Base-by-base conservation (phyloP, 148 eudicot genomes). In the Chenopodium formosanum region DNA sequence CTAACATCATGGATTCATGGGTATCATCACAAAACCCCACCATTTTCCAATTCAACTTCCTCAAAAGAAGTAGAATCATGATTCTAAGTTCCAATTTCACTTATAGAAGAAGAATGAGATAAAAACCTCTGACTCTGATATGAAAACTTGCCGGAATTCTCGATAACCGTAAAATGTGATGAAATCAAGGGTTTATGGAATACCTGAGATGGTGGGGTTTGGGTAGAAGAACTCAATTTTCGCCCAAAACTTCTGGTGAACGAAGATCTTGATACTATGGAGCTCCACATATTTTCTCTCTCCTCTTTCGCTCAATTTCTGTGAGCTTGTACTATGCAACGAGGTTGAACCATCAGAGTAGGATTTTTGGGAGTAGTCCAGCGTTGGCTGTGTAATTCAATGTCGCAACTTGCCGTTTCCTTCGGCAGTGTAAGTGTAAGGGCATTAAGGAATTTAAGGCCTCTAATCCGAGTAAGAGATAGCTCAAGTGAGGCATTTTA, bases 231-330 rank as follows among this genome's bases (percentile, higher is more conserved):
- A 22, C 25, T 11, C 56, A 82, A 69, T 75, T 72, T 85, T 75
- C 66, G 40, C 11, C 79, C 83, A 27, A 78, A 48, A 37, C n/a
- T 75, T 73, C 71, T 85, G 74, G 81, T 73, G 60, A 83, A 63
- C 5, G 81, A 70, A 71, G 82, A 82, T 78, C 82, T 77, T 80
- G 81, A 67, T 12, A 71, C 77, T 22, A 84, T 70, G 75, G 90
- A 87, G 79, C 88, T 88, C 92, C 90, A 86, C 92, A 87, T 90
- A 40, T 77, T 70, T 52, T 56, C 62, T 73, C 71, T 17, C 34
- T 23, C 50, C 65, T 68, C 17, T 62, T 17, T 77, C 37, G 31
- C 62, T 56, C 22, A 22, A 17, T 56, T 56, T 56, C 17, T 17
- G 4, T 56, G 62, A 14, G 19, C 62, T 19, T 17, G 5, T 4